A percentile compares a stretch with the other conserved stretches of the same genome.
Conservation (phyloP, 495 filamentous ascomycete species). For the Talaromyces trachyspermus region DNA sequence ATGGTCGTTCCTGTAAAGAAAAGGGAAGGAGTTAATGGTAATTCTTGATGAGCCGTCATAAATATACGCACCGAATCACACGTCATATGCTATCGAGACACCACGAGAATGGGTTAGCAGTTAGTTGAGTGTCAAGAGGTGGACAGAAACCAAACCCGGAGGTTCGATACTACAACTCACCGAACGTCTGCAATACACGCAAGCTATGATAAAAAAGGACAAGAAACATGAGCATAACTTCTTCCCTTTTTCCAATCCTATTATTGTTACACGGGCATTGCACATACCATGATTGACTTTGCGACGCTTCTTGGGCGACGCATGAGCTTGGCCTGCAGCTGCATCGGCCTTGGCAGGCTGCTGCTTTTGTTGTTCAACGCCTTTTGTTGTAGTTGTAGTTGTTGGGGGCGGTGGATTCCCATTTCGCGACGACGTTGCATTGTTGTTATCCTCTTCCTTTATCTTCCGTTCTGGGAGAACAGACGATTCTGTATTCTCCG, state of each 20-base stretch:
- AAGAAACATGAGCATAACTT: slow-evolving; percentile 15
- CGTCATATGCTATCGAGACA: slow-evolving; percentile 88
- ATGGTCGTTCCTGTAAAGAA: slow-evolving; percentile 72
- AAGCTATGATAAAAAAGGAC: slow-evolving; percentile 53
- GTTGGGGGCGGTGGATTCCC: too few relatives aligned
- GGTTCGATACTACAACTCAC: too few relatives aligned
- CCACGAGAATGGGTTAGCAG: too few relatives aligned
- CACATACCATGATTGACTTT: slow-evolving; percentile 98
- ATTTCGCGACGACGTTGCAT: not conserved
- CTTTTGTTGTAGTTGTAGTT: too few relatives aligned
- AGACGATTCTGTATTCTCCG: too few relatives aligned
- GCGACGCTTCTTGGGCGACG: slow-evolving; percentile 86
- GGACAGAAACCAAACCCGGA: too few relatives aligned
- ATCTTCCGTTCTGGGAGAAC: too few relatives aligned
- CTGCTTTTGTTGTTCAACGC: slow-evolving; percentile 22
- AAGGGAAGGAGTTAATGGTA: slow-evolving; percentile 21
- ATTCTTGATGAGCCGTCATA: not conserved
- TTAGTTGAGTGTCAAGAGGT: too few relatives aligned
- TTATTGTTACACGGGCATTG: slow-evolving; percentile 11
- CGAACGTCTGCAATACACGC: slow-evolving; percentile 98
- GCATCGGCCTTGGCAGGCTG: slow-evolving; percentile 31
- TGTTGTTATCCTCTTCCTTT: too few relatives aligned
- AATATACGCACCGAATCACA: slow-evolving; percentile 89
- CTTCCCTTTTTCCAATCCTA: not conserved
- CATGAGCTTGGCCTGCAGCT: slow-evolving; percentile 29